phyloP scores from a whole-genome alignment of 192 early-diverging fungal genomes.

The Entomortierella parvispora region DNA sequence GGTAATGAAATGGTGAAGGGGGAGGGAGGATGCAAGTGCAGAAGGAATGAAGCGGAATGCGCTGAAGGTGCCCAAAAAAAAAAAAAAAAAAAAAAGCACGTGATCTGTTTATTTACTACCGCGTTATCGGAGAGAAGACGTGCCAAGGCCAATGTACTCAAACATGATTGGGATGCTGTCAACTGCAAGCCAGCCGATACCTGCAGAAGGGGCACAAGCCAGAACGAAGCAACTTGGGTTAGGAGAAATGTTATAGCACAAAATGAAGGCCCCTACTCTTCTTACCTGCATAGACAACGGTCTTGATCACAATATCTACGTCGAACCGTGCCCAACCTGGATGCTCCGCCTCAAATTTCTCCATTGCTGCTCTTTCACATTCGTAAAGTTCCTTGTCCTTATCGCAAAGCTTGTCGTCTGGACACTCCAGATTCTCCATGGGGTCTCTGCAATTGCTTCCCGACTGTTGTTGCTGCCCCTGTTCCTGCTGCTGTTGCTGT shows the following conservation, averaged over 20 bases:
- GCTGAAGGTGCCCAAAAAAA: too few species aligned
- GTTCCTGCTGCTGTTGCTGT: slow-evolving; percentile 1
- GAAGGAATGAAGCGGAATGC: too few species aligned
- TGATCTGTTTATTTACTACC: not conserved
- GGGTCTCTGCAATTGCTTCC: not conserved
- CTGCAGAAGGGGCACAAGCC: slow-evolving; percentile 10
- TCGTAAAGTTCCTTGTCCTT: slow-evolving; percentile 26
- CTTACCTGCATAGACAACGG: slow-evolving; percentile 65
- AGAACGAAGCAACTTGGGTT: not conserved
- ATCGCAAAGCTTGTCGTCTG: slow-evolving; percentile 6
- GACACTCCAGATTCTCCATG: not conserved
- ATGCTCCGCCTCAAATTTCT: slow-evolving; percentile 47
- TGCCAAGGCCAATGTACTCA: slow-evolving; percentile 52
- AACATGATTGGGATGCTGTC: slow-evolving; percentile 60
- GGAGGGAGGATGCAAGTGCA: not conserved
- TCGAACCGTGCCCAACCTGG: slow-evolving; percentile 58
- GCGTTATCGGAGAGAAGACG: not conserved
- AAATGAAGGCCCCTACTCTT: too few species aligned
- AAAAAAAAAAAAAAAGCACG: slow-evolving; percentile 3
- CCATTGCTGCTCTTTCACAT: slow-evolving; percentile 38
- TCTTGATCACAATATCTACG: slow-evolving; percentile 67
- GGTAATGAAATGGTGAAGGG: not conserved
- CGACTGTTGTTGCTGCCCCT: not conserved
- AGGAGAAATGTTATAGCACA: not conserved
- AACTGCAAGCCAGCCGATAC: slow-evolving; percentile 61